Base-by-base conservation (phyloP, 768 basidiomycete genomes). In the Brasilioporus rufonigricans region DNA sequence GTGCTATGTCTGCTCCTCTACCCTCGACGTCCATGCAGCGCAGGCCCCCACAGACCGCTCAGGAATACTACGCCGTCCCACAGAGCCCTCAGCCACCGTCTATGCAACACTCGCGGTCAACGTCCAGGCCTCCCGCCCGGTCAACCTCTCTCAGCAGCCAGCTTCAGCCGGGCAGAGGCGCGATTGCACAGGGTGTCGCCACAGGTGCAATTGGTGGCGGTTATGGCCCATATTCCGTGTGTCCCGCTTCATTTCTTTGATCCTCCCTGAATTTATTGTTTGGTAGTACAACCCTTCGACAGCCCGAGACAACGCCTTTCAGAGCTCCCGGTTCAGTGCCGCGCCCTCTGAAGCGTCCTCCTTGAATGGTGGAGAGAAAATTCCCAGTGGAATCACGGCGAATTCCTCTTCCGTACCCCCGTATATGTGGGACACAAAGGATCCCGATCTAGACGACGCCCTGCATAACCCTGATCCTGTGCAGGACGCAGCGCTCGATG, bases 201-300 rank as follows among this genome's bases (percentile, higher is more conserved):
- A 86, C 79, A 29, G 91, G 91, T 9, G 75, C 76, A 32, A 89
- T 93, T 64, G 91, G 91, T 5, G 80, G 82, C 24, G 84, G 83
- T 18, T 93, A 92, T 76, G 91, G 91, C 12, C 91, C 91, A 24
- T 93, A 93, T 74, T 85, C 89, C n/a, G 91, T 92, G 61, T 54
- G 85, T 75, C 38, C 44, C 18, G 13, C 41, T 47, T 27, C 38
- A 14, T 49, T 35, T 50, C 48, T 41, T 27, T 26, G 41, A 35
- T 51, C 32, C 21, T 50, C 39, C 47, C 18, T 62, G 44, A 50
- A 39, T 29, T 14, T 19, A 19, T 49, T 47, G 5, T 47, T 60
- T 51, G 47, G 19, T 13, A 87, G 86, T 86, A 86, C 63, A 82
- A 84, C 56, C 81, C 86, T 5, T 60, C 60, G 59, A 71, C 67